Evolutionary conservation across 2,329 filamentous ascomycete species (phyloP).

Genomic region (Talaromyces sp.): DNA sequence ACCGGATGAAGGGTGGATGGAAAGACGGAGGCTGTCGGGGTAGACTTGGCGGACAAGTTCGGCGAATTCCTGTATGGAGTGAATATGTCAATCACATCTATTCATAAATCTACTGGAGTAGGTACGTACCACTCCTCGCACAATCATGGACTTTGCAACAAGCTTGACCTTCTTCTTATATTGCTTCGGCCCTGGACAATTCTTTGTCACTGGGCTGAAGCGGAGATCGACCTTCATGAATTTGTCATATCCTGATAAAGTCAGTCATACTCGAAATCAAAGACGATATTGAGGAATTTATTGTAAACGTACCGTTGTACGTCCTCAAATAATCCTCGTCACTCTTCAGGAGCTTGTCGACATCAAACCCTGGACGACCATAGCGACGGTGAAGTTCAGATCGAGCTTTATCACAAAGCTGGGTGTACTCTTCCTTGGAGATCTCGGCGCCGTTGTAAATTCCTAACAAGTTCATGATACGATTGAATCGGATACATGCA

Average conservation of each 20-base stretch:
- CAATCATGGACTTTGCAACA: constrained; percentile 11
- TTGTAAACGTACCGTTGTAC: not conserved
- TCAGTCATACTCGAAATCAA: not conserved
- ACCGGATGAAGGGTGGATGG: constrained; percentile 29
- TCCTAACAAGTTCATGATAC: constrained; percentile 37
- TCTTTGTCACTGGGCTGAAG: constrained; percentile 7
- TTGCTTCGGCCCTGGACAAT: constrained; percentile 6
- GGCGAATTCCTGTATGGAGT: constrained; percentile 23
- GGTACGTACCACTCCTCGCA: constrained; percentile 1
- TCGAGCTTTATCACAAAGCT: constrained; percentile 23
- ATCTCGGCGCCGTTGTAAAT: constrained; percentile 25
- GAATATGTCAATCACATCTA: too few relatives aligned
- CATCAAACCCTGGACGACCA: constrained; percentile 8
- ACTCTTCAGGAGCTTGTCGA: constrained; percentile 1
- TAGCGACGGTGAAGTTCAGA: constrained; percentile 17
- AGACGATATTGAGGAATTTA: too few relatives aligned
- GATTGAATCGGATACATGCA: constrained; percentile 35
- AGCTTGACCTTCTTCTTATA: constrained; percentile 5
- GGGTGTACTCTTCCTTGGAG: constrained; percentile 27
- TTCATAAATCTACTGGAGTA: too few relatives aligned
- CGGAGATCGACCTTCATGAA: constrained; percentile 11
- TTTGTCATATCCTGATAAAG: not conserved
- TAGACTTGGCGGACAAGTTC: constrained; percentile 28
- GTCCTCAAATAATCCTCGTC: constrained; percentile 9
- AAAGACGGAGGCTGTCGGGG: constrained; percentile 30